Base-by-base conservation (phyloP, 2,329 filamentous ascomycete species). In the Colletotrichum tabaci region DNA sequence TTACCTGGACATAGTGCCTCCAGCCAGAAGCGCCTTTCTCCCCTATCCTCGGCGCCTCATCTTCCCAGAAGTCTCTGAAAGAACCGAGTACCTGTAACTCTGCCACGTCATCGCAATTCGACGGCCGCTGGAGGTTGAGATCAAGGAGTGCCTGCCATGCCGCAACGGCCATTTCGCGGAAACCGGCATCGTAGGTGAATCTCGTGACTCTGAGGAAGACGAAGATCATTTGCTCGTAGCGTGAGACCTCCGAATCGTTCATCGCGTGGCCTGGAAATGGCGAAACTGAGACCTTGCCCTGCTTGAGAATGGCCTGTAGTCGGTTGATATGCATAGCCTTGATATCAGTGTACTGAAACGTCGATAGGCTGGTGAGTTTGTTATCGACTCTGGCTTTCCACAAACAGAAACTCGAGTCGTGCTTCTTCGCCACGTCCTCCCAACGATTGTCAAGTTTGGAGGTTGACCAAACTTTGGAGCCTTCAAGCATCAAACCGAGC, bases 71-170 rank as follows among this genome's bases (percentile, higher is more conserved):
- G 2, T 91, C 87, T 58, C 88, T 84, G 73, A 98, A 93, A 0
- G 78, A 77, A 2, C 81, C 78, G 13, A 85, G 50, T 0, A 64
- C 47, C 40, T 72, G 44, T 12, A 40, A 61, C 6, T 75, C 74
- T 12, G 74, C 57, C n/a, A 74, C 74, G 13, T 76, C 65, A 2
- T 76, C 74, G 50, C 77, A 57, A 10, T 15, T 66, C 4, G 76
- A 62, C 3, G 93, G 90, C 3, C 85, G 85, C 57, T 90, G 90
- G 71, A 94, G 88, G 21, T 89, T 90, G 63, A 92, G 85, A 77
- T 98, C 96, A 0, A 98, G 81, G 1, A 93, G 76, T 7, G 90
- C 93, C 82, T 98, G 96, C 95, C 96, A 98, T 6, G 92, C 86
- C 12, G 92, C 94, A 3, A 93, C 84, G 1, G 94, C 92, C 40